Evolutionary conservation across 495 filamentous ascomycete species (phyloP).

Genomic region (Geopyxis carbonaria): DNA sequence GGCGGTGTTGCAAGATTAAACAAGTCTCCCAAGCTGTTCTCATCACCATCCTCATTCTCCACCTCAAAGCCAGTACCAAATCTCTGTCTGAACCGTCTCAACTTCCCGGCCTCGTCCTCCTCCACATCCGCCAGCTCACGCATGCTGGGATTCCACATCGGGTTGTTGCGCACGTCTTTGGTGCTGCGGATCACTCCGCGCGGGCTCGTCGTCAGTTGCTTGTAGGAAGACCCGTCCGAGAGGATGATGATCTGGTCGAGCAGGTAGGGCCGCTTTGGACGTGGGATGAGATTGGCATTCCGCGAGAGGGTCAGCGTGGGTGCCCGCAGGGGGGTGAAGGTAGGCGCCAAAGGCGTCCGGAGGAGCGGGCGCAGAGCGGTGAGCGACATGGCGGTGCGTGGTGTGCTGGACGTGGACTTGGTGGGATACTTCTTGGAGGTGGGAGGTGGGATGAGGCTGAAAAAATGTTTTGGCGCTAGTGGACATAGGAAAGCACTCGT

Average conservation of each 20-base stretch:
- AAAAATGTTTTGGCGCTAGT: slow-evolving; percentile 12
- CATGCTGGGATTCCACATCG: slow-evolving; percentile 74
- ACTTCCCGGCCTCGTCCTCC: slow-evolving; percentile 82
- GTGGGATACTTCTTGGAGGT: too few relatives aligned
- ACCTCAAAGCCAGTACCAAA: slow-evolving; percentile 40
- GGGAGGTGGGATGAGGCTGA: too few relatives aligned
- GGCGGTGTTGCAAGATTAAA: too few relatives aligned
- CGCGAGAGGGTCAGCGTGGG: slow-evolving; percentile 16
- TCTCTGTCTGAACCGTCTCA: slow-evolving; percentile 65
- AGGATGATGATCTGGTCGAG: slow-evolving; percentile 93
- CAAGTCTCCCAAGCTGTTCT: background rate
- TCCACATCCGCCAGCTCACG: slow-evolving; percentile 70
- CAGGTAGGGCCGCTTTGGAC: slow-evolving; percentile 78
- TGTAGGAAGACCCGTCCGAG: slow-evolving; percentile 77
- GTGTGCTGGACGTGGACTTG: too few relatives aligned
- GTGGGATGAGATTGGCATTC: slow-evolving; percentile 63
- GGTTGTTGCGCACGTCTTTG: slow-evolving; percentile 75
- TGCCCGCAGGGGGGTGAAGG: slow-evolving; percentile 10
- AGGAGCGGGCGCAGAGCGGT: slow-evolving; percentile 26
- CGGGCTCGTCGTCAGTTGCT: slow-evolving; percentile 76
- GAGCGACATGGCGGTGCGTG: slow-evolving; percentile 3
- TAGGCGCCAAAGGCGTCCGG: slow-evolving; percentile 28
- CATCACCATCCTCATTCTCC: background rate
- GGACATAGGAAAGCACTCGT: too few relatives aligned
- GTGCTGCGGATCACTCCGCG: slow-evolving; percentile 53